phyloP scores from a whole-genome alignment of 352 stramenopile species.

The Phytopythium montanum region DNA sequence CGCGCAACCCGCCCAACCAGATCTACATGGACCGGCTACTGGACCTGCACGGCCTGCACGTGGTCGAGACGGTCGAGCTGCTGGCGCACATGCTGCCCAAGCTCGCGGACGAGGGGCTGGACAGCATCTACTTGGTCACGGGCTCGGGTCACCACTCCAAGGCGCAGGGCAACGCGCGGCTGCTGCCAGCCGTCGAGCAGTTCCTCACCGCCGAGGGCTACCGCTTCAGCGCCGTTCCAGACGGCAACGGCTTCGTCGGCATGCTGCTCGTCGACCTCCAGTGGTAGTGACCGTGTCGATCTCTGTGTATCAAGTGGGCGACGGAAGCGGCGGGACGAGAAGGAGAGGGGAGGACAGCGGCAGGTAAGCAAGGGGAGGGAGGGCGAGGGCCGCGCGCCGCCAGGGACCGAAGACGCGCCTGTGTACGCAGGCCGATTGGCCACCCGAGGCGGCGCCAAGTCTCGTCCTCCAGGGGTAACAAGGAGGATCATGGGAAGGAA shows the following conservation, averaged over 20 bases:
- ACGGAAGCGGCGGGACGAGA: not conserved
- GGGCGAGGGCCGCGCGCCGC: not conserved
- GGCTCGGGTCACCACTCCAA: slow-evolving; percentile 84
- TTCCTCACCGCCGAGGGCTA: slow-evolving; percentile 76
- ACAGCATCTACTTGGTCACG: slow-evolving; percentile 78
- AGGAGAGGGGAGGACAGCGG: not conserved
- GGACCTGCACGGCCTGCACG: slow-evolving; percentile 81
- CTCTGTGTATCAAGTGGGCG: not conserved
- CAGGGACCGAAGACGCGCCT: not conserved
- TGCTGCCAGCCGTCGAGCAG: slow-evolving; percentile 77
- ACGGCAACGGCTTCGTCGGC: slow-evolving; percentile 71
- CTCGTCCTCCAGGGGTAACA: slow-evolving; percentile 5
- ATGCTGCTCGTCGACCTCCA: slow-evolving; percentile 83
- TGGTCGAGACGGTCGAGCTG: slow-evolving; percentile 77
- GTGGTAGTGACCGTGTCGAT: slow-evolving; percentile 37
- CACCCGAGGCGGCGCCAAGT: not conserved
- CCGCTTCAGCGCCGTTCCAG: slow-evolving; percentile 61
- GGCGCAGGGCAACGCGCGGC: slow-evolving; percentile 50
- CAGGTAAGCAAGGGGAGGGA: not conserved
- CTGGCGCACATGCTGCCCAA: slow-evolving; percentile 69
- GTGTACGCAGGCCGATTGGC: not conserved
- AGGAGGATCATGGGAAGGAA: slow-evolving; percentile 11
- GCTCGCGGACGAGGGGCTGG: slow-evolving; percentile 63
- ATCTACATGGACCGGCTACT: slow-evolving; percentile 76
- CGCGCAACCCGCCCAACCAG: slow-evolving; percentile 70